Evolutionary conservation across 2,329 filamentous ascomycete genomes (phyloP).

Genomic region (Penicillium sp.): DNA sequence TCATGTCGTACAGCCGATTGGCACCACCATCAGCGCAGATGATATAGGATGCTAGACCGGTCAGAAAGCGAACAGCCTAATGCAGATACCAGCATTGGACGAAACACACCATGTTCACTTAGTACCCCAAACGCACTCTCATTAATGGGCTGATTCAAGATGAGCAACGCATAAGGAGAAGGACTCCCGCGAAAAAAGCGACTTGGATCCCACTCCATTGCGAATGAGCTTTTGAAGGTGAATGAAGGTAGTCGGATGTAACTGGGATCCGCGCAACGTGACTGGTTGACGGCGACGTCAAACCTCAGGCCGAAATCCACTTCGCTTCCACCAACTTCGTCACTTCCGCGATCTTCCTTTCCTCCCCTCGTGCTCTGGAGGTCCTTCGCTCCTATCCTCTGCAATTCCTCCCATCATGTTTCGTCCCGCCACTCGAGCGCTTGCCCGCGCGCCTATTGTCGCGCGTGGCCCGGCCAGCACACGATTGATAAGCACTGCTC

Average conservation of each 20-base stretch:
- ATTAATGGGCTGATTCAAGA: constrained; percentile 59
- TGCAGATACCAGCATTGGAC: neutral
- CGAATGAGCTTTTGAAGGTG: neutral
- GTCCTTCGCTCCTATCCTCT: constrained; percentile 6
- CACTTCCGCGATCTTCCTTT: constrained; percentile 11
- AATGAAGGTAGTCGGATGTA: constrained; percentile 5
- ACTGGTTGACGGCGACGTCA: constrained; percentile 12
- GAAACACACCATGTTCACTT: constrained; percentile 32
- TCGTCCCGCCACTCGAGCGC: constrained; percentile 45
- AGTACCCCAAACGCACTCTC: constrained; percentile 38
- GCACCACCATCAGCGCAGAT: constrained; percentile 90
- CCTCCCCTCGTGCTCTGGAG: constrained; percentile 11
- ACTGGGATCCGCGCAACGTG: constrained; percentile 21
- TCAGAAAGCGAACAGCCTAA: neutral
- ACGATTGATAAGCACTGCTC: constrained; percentile 54
- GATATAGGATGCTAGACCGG: constrained; percentile 53
- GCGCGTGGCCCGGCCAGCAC: constrained; percentile 29
- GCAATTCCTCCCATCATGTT: constrained; percentile 43
- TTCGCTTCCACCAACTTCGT: constrained; percentile 24
- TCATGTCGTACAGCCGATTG: constrained; percentile 62
- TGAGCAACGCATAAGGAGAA: constrained; percentile 47
- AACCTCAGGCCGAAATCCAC: constrained; percentile 23
- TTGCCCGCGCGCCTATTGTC: constrained; percentile 37
- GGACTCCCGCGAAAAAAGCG: constrained; percentile 34
- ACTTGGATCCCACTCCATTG: constrained; percentile 41